phyloP scores from a whole-genome alignment of 2,329 filamentous ascomycete species.

The Gnomoniopsis sp. region DNA sequence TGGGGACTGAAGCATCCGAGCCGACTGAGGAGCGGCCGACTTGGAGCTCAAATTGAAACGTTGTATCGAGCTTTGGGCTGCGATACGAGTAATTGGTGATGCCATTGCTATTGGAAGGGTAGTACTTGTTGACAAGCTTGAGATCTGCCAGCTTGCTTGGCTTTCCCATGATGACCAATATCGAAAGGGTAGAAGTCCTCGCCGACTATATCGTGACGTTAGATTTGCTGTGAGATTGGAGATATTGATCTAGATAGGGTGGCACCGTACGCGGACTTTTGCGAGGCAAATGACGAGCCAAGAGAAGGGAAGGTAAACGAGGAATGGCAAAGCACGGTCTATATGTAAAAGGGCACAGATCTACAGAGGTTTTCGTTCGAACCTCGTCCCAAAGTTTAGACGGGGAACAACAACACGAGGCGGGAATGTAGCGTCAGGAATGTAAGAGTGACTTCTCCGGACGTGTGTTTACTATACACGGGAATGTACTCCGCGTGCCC shows the following conservation, averaged over 20 bases:
- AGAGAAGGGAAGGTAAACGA: not conserved
- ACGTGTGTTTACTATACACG: not conserved
- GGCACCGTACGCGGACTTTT: not conserved
- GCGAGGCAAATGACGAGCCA: slow-evolving; percentile 1
- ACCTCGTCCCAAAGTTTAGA: not conserved
- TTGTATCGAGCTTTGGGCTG: not conserved
- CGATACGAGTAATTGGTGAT: slow-evolving; percentile 18
- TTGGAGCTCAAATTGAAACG: not conserved
- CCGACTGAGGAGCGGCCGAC: slow-evolving; percentile 16
- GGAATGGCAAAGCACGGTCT: slow-evolving; percentile 4
- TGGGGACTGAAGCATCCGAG: slow-evolving; percentile 15
- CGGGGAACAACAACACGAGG: slow-evolving; percentile 17
- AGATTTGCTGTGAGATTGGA: not conserved
- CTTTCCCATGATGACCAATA: slow-evolving; percentile 12
- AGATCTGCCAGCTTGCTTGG: slow-evolving; percentile 14
- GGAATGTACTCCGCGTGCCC: slow-evolving; percentile 4
- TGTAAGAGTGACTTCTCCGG: slow-evolving; percentile 1
- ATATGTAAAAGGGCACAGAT: slow-evolving; percentile 8
- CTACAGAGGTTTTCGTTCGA: not conserved
- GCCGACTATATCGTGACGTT: not conserved
- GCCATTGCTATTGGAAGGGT: not conserved
- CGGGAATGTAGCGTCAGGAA: slow-evolving; percentile 18
- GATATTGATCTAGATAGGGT: not conserved
- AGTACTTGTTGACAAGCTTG: slow-evolving; percentile 18
- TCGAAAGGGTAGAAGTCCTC: not conserved